Evolutionary conservation across 2,329 filamentous ascomycete species (phyloP), one percentile per base, ranked within the genome.

Genomic region (Graphilbum ipis-grandicollis): DNA sequence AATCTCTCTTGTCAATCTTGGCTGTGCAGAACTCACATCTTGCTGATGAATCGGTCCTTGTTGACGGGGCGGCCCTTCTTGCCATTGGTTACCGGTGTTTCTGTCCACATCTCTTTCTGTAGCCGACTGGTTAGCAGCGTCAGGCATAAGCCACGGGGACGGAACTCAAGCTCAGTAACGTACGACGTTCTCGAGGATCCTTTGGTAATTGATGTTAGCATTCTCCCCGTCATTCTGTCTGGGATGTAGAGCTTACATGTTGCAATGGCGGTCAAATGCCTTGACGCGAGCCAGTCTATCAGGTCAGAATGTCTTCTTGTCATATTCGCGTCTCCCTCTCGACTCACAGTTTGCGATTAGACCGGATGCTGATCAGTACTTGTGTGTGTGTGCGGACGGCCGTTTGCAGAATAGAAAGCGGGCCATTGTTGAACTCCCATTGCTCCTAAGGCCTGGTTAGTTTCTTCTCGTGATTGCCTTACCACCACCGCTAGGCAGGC

Each of bases 181-280:
- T 42, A 43, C 42, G 35, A 53, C 51, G 33, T 54, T 55, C 49
- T 55, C 53, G 8, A 55, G 43, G 26, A 54, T 46, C 43, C 39
- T 43, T n/a, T n/a, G n/a, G n/a, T n/a, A n/a, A n/a, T n/a, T n/a
- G n/a, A n/a, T n/a, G n/a, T n/a, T n/a, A n/a, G n/a, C n/a, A n/a
- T n/a, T n/a, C n/a, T n/a, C 21, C 21, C 21, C 5, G 21, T 23
- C 21, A 10, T 10, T 10, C 10, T 23, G 21, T 14, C 12, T 22
- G n/a, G 26, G 26, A 19, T 30, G 12, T 19, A 22, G 14, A 22
- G 32, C 45, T 41, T 30, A 51, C 90, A 98, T 96, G 63, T 98
- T 98, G 72, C 86, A 96, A 62, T 98, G 90, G 42, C 90, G 72
- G 61, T 98, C 90, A 56, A 98, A 98, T 7, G 90, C 90, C 68